Conservation (phyloP, 495 filamentous ascomycete genomes). For the Penicillium crystallinum region DNA sequence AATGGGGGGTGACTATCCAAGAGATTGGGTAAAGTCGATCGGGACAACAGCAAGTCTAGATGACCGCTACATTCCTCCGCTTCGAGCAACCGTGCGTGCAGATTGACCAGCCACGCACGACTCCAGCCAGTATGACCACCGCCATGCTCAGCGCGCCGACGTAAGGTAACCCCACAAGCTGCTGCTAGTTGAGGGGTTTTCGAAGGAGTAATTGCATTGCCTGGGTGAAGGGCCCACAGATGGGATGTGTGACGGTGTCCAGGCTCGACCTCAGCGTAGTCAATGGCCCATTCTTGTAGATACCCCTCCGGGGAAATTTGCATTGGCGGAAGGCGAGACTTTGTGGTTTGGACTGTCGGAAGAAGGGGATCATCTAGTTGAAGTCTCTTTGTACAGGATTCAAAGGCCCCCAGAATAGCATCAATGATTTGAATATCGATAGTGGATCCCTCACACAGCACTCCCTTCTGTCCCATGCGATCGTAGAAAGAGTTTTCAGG, state of each 20-base stretch:
- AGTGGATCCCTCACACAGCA: conserved; percentile 38
- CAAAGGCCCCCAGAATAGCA: conserved; percentile 34
- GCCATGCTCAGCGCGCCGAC: conserved; percentile 34
- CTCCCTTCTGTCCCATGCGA: conserved; percentile 22
- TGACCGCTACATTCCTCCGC: conserved; percentile 31
- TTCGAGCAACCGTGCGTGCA: conserved; percentile 28
- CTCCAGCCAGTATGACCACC: conserved; percentile 48
- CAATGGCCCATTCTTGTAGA: conserved; percentile 45
- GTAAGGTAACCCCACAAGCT: conserved; percentile 35
- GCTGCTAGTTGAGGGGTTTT: conserved; percentile 23
- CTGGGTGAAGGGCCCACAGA: conserved; percentile 39
- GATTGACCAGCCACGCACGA: conserved; percentile 43
- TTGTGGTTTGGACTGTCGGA: conserved; percentile 4
- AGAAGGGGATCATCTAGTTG: conserved; percentile 21
- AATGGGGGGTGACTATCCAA: conserved; percentile 41
- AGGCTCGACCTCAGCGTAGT: conserved; percentile 42
- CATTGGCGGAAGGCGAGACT: conserved; percentile 25
- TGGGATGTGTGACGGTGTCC: conserved; percentile 49
- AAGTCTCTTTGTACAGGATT: conserved; percentile 21
- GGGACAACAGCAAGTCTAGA: conserved; percentile 31
- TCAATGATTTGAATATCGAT: conserved; percentile 46
- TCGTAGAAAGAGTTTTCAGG: conserved; percentile 46
- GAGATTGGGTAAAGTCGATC: conserved; percentile 38
- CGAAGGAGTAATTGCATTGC: conserved; percentile 20
- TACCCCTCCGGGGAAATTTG: conserved; percentile 37